phyloP scores from a whole-genome alignment of 2,329 filamentous ascomycete genomes.

The Westerdykella sp. region DNA sequence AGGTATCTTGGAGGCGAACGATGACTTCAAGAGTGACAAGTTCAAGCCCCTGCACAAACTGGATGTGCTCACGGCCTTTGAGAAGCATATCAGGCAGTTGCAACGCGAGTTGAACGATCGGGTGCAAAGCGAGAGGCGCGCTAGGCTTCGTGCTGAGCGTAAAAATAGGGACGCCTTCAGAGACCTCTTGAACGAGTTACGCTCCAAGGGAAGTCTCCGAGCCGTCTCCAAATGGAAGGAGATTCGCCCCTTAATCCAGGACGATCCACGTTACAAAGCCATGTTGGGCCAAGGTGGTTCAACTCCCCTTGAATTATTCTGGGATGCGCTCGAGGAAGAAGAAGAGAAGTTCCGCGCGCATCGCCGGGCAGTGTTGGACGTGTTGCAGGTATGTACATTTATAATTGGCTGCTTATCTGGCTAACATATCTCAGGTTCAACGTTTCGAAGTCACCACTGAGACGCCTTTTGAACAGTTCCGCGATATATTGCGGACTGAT shows the following conservation, averaged over 20 bases:
- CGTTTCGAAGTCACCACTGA: slow-evolving; percentile 83
- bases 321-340: slow-evolving; percentile 91
- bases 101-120: slow-evolving; percentile 89
- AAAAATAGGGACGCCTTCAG: slow-evolving; percentile 79
- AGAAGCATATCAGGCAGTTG: slow-evolving; percentile 87
- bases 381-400: slow-evolving; percentile 65
- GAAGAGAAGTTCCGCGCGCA: slow-evolving; percentile 77
- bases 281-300: slow-evolving; percentile 83
- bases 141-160: slow-evolving; percentile 73
- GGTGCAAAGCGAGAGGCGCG: slow-evolving; percentile 78
- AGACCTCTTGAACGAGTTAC: slow-evolving; percentile 67
- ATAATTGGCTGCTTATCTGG: slow-evolving; percentile 3
- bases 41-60: slow-evolving; percentile 80
- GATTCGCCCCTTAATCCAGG: slow-evolving; percentile 65
- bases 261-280: slow-evolving; percentile 74
- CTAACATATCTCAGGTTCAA: slow-evolving; percentile 58
- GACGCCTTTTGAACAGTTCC: slow-evolving; percentile 85
- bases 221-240: slow-evolving; percentile 87
- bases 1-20: slow-evolving; percentile 68
- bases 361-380: slow-evolving; percentile 78
- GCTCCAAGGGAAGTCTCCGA: slow-evolving; percentile 72
- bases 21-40: slow-evolving; percentile 71
- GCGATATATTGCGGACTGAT: slow-evolving; percentile 74
- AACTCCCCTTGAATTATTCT: slow-evolving; percentile 84
- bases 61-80: slow-evolving; percentile 87